Evolutionary conservation across 257 asterid species (phyloP), one percentile per base, ranked within the genome.

Genomic region (Nicotiana attenuata): DNA sequence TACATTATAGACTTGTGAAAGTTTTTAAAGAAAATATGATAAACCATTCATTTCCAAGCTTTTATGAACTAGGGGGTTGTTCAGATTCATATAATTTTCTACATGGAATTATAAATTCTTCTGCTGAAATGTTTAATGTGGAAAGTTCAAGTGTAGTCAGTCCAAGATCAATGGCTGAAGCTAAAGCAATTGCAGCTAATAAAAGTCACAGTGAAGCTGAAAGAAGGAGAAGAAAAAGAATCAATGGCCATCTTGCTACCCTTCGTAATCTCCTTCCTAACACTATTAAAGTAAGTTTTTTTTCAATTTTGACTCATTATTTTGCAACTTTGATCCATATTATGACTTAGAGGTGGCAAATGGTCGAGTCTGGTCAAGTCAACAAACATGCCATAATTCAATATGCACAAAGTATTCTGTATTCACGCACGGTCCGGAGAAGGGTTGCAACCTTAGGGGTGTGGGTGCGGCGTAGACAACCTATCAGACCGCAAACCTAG

Each of bases 171-270:
- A 85, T 85, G 90, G 97, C 96, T 3, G 98, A 94, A 53, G 95
- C 96, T 1, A 90, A 90, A 84, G 94, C 93, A 50, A 84, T 56
- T 10, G 98, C 99, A 6, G 95, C 97, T 10, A 95, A 90, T 82
- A 90, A 86, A 41, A 95, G 90, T 81, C 99, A 95, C 82, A 93
- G 94, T 76, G 99, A 95, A 85, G 99, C 99, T 35, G 99, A 95
- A 61, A 87, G 97, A 24, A 87, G 98, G 6, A 85, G 99, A 59
- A 86, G 99, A 69, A 95, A 91, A 84, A 83, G 99, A 64, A 95
- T 95, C 85, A 95, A 93, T 20, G 97, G 86, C 80, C 99, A 93
- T 83, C 92, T 95, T 82, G 97, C 95, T 84, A 95, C 99, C 61
- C 97, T 95, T 38, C 89, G 97, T 63, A 87, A 90, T 84, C 97